Evolutionary conservation across 805 yeast genomes (phyloP), one percentile per base, ranked within the genome.

Genomic region (Yarrowia deformans): DNA sequence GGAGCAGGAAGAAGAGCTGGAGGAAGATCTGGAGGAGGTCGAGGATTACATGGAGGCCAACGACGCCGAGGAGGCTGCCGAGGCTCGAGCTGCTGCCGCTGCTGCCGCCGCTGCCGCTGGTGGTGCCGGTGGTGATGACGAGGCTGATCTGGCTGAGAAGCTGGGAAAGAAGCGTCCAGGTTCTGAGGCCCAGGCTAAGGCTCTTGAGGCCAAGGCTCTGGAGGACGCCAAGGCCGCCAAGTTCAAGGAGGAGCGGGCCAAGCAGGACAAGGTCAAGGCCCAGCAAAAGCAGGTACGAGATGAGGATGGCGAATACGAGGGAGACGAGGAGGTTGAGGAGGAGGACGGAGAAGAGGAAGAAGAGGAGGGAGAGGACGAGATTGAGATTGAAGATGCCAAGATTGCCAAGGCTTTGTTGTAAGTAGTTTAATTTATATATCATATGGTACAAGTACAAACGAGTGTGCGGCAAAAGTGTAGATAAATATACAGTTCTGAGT

Each of bases 221-320:
- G 52, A 60, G 34, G 66, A 60, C 43, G 66, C 66, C 10, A 60
- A 60, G 37, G 66, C 66, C 18, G 66, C 66, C 42, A 60, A 60
- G 52, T 60, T 60, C 66, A 60, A 60, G 52, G 52, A 60, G 5
- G 66, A 60, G 66, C n/a, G 66, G 9, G 66, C 66, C 43, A 60
- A 45, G 23, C 66, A 60, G 66, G 66, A 60, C 18, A 60, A 60
- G 19, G 52, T 60, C 40, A 60, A 60, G 52, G 66, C 66, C 19
- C 52, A 60, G 66, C 60, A 54, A 19, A 60, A 60, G 42, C 50
- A 43, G 42, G 50, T 19, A 16, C 52, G 66, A 32, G 52, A 60
- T 18, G 66, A 60, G 2, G 66, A 34, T 23, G 50, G 35, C 35
- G 52, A 48, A 13, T 29, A 48, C 18, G 52, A 48, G 35, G 54